These are phyloP conservation scores for Daedaleopsis nitida DNA, from an alignment of 768 basidiomycete genomes.

Conservation along the genomic window DNA sequence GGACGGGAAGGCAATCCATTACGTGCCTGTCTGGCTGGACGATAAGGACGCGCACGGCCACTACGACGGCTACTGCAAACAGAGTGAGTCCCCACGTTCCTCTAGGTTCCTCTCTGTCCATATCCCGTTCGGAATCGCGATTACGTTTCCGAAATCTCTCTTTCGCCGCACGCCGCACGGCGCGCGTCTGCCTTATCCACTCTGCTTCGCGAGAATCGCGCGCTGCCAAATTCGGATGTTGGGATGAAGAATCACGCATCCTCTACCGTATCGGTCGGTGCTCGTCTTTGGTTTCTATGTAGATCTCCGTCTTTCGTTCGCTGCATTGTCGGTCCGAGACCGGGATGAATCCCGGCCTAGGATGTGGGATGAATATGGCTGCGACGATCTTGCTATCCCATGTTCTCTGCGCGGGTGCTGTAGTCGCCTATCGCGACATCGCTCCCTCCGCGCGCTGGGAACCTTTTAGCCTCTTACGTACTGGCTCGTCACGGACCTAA, in stretches of 20 bases:
- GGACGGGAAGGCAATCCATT: conserved; percentile 58
- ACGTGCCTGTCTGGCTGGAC: conserved; percentile 90
- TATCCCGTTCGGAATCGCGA: conserved; percentile 2
- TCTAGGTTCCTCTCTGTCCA: neutral
- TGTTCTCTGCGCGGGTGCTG: neutral
- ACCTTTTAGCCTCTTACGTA: conserved; percentile 12
- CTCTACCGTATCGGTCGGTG: conserved; percentile 13
- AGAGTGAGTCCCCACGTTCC: conserved; percentile 59
- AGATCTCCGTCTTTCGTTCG: neutral
- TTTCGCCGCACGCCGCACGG: neutral
- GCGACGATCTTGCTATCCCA: neutral
- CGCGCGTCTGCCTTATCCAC: conserved; percentile 8
- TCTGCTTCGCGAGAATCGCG: neutral
- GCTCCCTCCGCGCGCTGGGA: conserved; percentile 1
- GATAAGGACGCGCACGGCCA: conserved; percentile 90
- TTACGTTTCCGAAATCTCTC: neutral
- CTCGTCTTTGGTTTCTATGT: neutral
- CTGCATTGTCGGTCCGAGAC: conserved; percentile 12
- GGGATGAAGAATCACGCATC: neutral
- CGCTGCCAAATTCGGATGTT: neutral
- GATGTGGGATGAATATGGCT: neutral
- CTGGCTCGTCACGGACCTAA: neutral
- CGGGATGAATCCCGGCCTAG: conserved; percentile 6
- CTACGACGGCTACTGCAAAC: conserved; percentile 98
- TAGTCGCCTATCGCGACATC: neutral